Evolutionary conservation across 306 rosid genomes (phyloP).

Genomic region (Fragaria ananassa): DNA sequence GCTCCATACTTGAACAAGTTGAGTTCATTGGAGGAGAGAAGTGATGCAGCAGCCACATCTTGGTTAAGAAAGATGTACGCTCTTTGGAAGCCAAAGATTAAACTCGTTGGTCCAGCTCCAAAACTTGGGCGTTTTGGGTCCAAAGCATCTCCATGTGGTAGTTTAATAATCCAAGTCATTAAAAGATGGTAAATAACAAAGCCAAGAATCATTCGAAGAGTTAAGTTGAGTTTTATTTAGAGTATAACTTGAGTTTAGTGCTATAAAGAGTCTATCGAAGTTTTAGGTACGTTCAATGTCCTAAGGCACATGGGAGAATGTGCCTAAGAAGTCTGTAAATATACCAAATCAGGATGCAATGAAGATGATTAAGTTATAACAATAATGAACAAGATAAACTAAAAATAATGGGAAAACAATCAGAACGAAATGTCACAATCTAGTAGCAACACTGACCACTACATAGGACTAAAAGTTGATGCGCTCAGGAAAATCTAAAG

Average conservation of each 20-base stretch:
- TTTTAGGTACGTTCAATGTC: not conserved
- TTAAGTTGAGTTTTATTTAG: not conserved
- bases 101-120: not conserved
- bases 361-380: constrained; percentile 46
- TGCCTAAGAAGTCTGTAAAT: constrained; percentile 75
- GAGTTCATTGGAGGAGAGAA: not conserved
- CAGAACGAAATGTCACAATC: not conserved
- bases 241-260: not conserved
- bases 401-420: not conserved
- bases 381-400: not conserved
- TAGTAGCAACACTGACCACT: not conserved
- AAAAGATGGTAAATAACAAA: not conserved
- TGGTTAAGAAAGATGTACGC: not conserved
- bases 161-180: not conserved
- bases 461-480: not conserved
- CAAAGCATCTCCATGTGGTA: not conserved
- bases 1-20: not conserved
- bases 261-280: not conserved
- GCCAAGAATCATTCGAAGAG: not conserved
- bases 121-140: not conserved
- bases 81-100: not conserved
- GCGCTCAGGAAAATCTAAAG: not conserved
- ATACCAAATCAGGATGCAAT: constrained; percentile 82
- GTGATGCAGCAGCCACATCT: not conserved
- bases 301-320: constrained; percentile 85